phyloP scores from a whole-genome alignment of 495 filamentous ascomycete species.

The Trichocladium antarcticum region DNA sequence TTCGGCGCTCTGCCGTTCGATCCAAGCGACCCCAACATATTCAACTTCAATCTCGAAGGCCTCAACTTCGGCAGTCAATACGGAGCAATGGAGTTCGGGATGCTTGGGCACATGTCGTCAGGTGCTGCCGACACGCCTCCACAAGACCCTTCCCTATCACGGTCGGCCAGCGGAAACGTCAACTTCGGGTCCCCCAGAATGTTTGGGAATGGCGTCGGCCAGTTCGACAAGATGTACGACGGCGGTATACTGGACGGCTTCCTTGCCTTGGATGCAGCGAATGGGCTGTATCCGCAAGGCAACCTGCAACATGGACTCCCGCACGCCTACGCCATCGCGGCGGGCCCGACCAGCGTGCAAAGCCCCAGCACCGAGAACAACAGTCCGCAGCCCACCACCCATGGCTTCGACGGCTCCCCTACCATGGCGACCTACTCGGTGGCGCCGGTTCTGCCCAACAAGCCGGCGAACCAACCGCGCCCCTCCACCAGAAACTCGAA shows the following conservation, averaged over 20 bases:
- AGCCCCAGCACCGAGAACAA: constrained; percentile 42
- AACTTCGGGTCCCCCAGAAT: constrained; percentile 33
- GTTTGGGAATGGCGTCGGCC: constrained; percentile 34
- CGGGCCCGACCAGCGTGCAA: constrained; percentile 38
- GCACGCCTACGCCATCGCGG: constrained; percentile 41
- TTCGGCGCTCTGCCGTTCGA: constrained; percentile 64
- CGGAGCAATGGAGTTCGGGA: constrained; percentile 83
- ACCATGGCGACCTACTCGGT: constrained; percentile 33
- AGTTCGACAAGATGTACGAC: constrained; percentile 37
- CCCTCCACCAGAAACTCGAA: constrained; percentile 27
- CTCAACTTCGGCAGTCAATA: constrained; percentile 95
- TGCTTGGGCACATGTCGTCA: constrained; percentile 87
- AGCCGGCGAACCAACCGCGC: constrained; percentile 21
- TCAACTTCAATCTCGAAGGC: constrained; percentile 87
- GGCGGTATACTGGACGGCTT: constrained; percentile 30
- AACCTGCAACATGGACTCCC: constrained; percentile 42
- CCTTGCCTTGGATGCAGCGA: constrained; percentile 31
- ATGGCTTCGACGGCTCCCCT: constrained; percentile 37
- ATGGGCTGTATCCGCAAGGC: constrained; percentile 35
- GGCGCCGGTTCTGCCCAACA: constrained; percentile 14
- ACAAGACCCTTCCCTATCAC: constrained; percentile 43
- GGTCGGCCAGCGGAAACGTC: constrained; percentile 29
- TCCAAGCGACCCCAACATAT: constrained; percentile 77
- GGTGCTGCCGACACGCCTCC: constrained; percentile 70
- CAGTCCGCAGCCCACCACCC: constrained; percentile 36